Conservation (phyloP, 257 asterid genomes). For the Forsythia viridissima region DNA sequence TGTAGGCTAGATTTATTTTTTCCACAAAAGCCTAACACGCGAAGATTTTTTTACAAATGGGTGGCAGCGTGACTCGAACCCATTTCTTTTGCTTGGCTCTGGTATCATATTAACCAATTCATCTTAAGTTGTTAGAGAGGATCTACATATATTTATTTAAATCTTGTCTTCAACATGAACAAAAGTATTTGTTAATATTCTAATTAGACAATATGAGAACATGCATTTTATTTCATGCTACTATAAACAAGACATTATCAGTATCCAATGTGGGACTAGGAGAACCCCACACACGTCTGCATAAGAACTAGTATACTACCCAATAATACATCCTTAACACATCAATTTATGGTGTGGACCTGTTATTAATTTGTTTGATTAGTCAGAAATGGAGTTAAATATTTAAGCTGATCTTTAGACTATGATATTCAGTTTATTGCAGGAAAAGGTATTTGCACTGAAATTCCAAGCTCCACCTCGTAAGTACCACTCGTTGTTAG, state of each 20-base stretch:
- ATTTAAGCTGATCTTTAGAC: conserved; percentile 31
- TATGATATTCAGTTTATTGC: conserved; percentile 57
- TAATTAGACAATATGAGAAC: neutral
- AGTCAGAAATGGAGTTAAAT: neutral
- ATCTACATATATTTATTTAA: neutral
- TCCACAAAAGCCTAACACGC: neutral
- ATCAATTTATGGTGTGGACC: neutral
- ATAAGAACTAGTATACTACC: neutral
- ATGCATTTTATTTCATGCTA: neutral
- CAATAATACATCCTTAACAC: neutral
- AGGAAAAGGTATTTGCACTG: conserved; percentile 69
- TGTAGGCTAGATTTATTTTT: neutral
- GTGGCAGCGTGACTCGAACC: neutral
- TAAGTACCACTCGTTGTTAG: conserved; percentile 43
- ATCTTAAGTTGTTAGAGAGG: neutral
- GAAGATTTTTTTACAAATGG: neutral
- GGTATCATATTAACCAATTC: neutral
- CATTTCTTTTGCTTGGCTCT: neutral
- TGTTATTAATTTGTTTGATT: neutral
- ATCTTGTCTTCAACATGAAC: neutral
- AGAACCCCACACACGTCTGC: neutral
- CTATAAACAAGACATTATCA: neutral
- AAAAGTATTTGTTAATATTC: neutral
- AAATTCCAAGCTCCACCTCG: conserved; percentile 68
- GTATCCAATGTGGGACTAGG: neutral